Evolutionary conservation across 176 grass and related monocot genomes (phyloP).

Genomic region (Tillandsia leiboldiana): DNA sequence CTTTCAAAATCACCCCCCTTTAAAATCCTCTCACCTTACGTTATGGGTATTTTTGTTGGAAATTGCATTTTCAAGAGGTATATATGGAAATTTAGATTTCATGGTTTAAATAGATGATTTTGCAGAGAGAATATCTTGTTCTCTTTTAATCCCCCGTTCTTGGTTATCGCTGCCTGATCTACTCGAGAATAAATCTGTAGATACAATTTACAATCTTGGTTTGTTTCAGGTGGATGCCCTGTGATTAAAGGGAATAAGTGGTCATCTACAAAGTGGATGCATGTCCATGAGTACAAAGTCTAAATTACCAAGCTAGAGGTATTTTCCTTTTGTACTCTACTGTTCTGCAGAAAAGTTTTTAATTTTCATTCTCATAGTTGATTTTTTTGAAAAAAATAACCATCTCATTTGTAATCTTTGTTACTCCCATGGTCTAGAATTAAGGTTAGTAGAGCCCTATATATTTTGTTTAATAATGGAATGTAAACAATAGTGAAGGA

Average conservation of each 20-base stretch:
- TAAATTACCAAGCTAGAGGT: slow-evolving; percentile 26
- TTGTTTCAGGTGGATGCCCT: slow-evolving; percentile 60
- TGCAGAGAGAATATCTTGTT: not conserved
- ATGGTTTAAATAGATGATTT: not conserved
- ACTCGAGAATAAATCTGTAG: not conserved
- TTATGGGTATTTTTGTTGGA: not conserved
- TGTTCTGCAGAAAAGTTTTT: not conserved
- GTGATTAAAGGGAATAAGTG: slow-evolving; percentile 92
- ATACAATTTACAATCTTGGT: not conserved
- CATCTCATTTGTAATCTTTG: too few species aligned
- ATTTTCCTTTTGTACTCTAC: slow-evolving; percentile 4
- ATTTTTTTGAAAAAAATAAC: too few species aligned
- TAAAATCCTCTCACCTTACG: too few species aligned
- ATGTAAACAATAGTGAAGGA: too few species aligned
- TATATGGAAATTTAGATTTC: too few species aligned
- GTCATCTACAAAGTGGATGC: slow-evolving; percentile 96
- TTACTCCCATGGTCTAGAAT: too few species aligned
- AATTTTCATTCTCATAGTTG: too few species aligned
- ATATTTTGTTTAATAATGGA: too few species aligned
- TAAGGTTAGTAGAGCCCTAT: too few species aligned
- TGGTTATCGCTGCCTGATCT: not conserved
- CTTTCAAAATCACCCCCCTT: too few species aligned
- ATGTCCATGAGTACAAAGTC: slow-evolving; percentile 56
- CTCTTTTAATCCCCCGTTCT: not conserved
- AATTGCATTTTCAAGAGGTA: too few species aligned